These are phyloP conservation scores for Penicillium herquei DNA, from an alignment of 495 filamentous ascomycete species.

Conservation along the genomic window DNA sequence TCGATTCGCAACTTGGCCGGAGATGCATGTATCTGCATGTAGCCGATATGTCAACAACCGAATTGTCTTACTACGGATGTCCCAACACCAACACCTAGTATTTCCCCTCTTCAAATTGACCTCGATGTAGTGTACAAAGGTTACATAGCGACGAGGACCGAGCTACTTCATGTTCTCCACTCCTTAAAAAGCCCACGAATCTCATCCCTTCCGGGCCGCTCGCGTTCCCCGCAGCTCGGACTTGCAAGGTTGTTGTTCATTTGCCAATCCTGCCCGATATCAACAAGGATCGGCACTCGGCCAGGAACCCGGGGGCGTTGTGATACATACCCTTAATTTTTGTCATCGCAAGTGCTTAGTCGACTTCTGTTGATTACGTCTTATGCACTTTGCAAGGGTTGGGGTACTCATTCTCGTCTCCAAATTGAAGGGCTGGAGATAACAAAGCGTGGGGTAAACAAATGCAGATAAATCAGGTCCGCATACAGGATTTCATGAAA, in stretches of 20 bases:
- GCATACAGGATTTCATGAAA: too few species aligned
- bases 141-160: slow-evolving; percentile 18
- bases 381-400: too few species aligned
- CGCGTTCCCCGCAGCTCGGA: slow-evolving; percentile 22
- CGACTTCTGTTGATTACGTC: too few species aligned
- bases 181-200: slow-evolving; percentile 8
- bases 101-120: neutral
- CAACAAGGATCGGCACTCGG: slow-evolving; percentile 20
- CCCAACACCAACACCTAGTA: neutral
- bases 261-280: slow-evolving; percentile 6
- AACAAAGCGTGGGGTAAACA: neutral
- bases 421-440: too few species aligned
- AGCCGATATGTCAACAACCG: too few species aligned
- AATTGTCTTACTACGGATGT: neutral
- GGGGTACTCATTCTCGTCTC: too few species aligned
- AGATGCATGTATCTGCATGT: too few species aligned
- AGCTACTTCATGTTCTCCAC: slow-evolving; percentile 6
- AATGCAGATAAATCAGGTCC: neutral
- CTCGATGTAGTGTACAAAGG: slow-evolving; percentile 1
- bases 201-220: neutral
- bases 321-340: neutral
- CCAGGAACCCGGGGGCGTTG: slow-evolving; percentile 1
- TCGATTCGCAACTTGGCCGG: too few species aligned
- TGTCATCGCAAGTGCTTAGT: too few species aligned
- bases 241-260: too few species aligned